A percentile compares a stretch with the other conserved stretches of the same genome.
Evolutionary conservation across 208 protist species (phyloP).

Genomic region (Tetramitus jugosus): DNA sequence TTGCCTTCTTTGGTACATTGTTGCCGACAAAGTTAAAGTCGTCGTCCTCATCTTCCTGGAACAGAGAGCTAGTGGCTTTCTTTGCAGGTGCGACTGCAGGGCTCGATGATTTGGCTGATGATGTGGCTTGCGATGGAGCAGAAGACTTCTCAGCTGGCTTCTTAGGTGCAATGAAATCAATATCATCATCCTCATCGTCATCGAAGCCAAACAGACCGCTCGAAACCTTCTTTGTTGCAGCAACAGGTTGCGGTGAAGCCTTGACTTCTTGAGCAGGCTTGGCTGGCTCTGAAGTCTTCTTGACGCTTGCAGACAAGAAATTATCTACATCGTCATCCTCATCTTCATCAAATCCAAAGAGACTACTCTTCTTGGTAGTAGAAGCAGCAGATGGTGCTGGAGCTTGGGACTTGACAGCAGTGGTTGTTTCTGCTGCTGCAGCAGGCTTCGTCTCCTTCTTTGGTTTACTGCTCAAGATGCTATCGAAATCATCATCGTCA

Average conservation of each 20-base stretch:
- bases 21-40: neutral
- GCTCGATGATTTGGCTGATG: too few relatives aligned
- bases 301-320: neutral
- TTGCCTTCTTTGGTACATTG: too few relatives aligned
- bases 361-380: neutral
- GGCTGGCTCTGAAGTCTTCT: neutral
- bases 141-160: too few relatives aligned
- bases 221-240: neutral
- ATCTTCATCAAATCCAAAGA: neutral
- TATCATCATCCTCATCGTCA: too few relatives aligned
- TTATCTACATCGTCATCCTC: neutral
- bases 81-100: too few relatives aligned
- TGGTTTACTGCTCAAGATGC: neutral
- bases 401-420: neutral
- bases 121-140: too few relatives aligned
- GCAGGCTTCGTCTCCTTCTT: too few relatives aligned
- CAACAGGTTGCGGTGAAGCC: neutral
- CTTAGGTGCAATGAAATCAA: too few relatives aligned
- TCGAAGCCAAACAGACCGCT: too few relatives aligned
- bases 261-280: neutral
- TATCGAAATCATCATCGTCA: slow-evolving; percentile 7
- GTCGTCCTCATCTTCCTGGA: neutral
- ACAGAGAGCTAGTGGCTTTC: neutral
- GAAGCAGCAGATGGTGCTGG: neutral
- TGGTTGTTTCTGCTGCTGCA: too few relatives aligned